Base-by-base conservation (phyloP, 352 stramenopile genomes). In the Pythium aphanidermatum region DNA sequence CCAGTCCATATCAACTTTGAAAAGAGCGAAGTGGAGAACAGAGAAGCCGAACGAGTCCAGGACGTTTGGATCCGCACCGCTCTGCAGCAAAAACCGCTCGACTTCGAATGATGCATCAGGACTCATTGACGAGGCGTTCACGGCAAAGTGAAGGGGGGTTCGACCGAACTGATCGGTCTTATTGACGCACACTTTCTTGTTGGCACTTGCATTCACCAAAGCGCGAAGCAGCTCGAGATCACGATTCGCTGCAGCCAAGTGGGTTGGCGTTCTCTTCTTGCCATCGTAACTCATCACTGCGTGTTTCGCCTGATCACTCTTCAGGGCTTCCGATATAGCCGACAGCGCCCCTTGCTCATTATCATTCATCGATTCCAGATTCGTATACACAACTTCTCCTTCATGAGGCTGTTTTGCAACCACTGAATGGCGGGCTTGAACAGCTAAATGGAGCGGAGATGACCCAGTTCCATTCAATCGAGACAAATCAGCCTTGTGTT, bases 31-130 rank as follows among this genome's bases (percentile, higher is more conserved):
- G 40, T 88, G 78, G 20, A 91, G 51, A 12, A 63, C 44, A 4
- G 70, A 51, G 39, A 83, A 79, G 1, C 63, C 59, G 29, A 86
- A 88, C n/a, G 66, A 34, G 44, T 91, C 78, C 5, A 70, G 55
- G 8, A 63, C 61, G 23, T 82, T 79, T 4, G 55, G 60, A 43
- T 83, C 60, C 5, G 75, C 63, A 9, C 76, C 75, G 39, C 43
- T 65, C 23, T 81, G 69, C 6, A 91, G 35, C 20, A 91, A 43
- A 28, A 87, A 79, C 2, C 79, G 70, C 50, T 88, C 79, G 7
- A 88, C 53, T n/a, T 86, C 73, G 29, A 91, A 88, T 3, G 74
- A 83, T n/a, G 79, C 79, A 13, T 88, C 74, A 0, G 79, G 61
- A 21, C 50, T 82, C 71, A 88, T 87, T 0, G 60, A 62, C 5